Conservation (phyloP, 2,329 filamentous ascomycete genomes). For the Aspergillus cejpii region DNA sequence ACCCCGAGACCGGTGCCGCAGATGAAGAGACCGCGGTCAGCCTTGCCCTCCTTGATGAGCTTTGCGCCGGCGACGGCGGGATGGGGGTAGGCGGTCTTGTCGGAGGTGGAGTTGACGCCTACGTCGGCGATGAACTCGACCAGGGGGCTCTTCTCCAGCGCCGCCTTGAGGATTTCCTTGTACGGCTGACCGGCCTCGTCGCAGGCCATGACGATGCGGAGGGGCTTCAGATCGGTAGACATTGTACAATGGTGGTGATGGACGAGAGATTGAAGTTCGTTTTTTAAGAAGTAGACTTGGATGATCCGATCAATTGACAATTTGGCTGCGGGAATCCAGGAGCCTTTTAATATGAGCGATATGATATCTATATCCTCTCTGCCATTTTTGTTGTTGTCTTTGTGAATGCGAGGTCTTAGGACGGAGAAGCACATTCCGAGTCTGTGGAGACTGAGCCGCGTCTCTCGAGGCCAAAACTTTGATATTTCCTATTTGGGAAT, state of each 20-base stretch:
- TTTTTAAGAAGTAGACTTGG: too few relatives aligned
- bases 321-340: too few relatives aligned
- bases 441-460: too few relatives aligned
- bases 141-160: constrained; percentile 60
- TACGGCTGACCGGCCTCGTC: constrained; percentile 70
- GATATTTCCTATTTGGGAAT: too few relatives aligned
- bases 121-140: constrained; percentile 67
- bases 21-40: constrained; percentile 69
- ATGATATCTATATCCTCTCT: too few relatives aligned
- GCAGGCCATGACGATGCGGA: constrained; percentile 58
- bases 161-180: constrained; percentile 69
- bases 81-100: constrained; percentile 78
- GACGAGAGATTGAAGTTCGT: constrained; percentile 3
- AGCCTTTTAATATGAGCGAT: too few relatives aligned
- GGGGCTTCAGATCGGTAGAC: constrained; percentile 33
- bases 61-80: constrained; percentile 66
- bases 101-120: constrained; percentile 57
- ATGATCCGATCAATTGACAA: too few relatives aligned
- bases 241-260: constrained; percentile 17
- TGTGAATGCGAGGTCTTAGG: too few relatives aligned
- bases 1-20: constrained; percentile 84
- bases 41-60: constrained; percentile 45
- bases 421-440: too few relatives aligned
- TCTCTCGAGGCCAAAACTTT: too few relatives aligned
- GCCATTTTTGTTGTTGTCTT: too few relatives aligned